Conservation (phyloP, 176 grass and related monocot genomes). For the Triticum aestivum region IWGSC_CS_RefSeq_v2.1 NC_057810.1:28726147-28726646, state of each 20-base stretch:
- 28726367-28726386: not conserved
- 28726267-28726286: not conserved
- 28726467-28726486: not conserved
- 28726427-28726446: not conserved
- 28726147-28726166: not conserved
- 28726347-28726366: not conserved
- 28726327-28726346: not conserved
- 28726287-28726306: not conserved
- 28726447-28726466: not conserved
- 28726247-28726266: not conserved
- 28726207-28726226: not conserved
- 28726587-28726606: not conserved
- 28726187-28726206: not conserved
- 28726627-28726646: not conserved
- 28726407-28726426: not conserved
- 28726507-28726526: not conserved
- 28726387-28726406: not conserved
- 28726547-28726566: not conserved
- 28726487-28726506: not conserved
- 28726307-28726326: not conserved
- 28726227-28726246: not conserved
- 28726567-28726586: not conserved
- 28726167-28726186: not conserved
- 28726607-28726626: not conserved
- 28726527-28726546: not conserved